These are phyloP conservation scores for Candida tallmaniae DNA, from an alignment of 805 yeast genomes.

Conservation along the genomic window DNA sequence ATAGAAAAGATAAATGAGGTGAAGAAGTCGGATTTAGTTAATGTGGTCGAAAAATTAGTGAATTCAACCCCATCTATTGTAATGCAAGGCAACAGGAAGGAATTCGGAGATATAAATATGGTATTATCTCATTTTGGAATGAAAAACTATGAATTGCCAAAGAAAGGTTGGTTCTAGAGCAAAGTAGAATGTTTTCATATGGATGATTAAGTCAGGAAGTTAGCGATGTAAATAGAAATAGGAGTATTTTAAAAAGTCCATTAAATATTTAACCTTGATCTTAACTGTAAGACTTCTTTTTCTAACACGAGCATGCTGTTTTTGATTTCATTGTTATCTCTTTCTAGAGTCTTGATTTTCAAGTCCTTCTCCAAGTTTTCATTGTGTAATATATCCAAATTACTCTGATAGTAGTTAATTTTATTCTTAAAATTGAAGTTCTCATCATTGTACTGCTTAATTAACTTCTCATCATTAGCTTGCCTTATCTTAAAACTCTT, in stretches of 20 bases:
- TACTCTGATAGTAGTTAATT: slow-evolving; percentile 37
- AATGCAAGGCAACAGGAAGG: slow-evolving; percentile 81
- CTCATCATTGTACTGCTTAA: slow-evolving; percentile 54
- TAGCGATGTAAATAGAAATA: too few relatives aligned
- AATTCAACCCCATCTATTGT: slow-evolving; percentile 83
- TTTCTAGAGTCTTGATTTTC: slow-evolving; percentile 43
- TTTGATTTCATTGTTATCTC: slow-evolving; percentile 53
- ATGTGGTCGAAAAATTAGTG: slow-evolving; percentile 71
- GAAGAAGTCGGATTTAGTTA: slow-evolving; percentile 60
- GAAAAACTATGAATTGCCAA: slow-evolving; percentile 2
- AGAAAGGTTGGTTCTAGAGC: background rate
- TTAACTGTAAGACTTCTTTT: slow-evolving; percentile 56
- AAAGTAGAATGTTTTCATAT: too few relatives aligned
- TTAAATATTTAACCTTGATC: slow-evolving; percentile 17
- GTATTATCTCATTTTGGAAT: slow-evolving; percentile 63
- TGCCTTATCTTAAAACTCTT: slow-evolving; percentile 50
- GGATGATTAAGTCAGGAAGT: too few relatives aligned
- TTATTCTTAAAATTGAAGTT: slow-evolving; percentile 51
- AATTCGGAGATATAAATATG: slow-evolving; percentile 77
- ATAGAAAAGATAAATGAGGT: slow-evolving; percentile 67
- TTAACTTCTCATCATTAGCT: slow-evolving; percentile 47
- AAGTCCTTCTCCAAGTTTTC: slow-evolving; percentile 41
- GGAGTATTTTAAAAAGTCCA: too few relatives aligned
- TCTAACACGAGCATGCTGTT: slow-evolving; percentile 51
- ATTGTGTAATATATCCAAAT: slow-evolving; percentile 34